These are phyloP conservation scores for Mycena venus DNA, from an alignment of 768 basidiomycete species.

Conservation along the genomic window DNA sequence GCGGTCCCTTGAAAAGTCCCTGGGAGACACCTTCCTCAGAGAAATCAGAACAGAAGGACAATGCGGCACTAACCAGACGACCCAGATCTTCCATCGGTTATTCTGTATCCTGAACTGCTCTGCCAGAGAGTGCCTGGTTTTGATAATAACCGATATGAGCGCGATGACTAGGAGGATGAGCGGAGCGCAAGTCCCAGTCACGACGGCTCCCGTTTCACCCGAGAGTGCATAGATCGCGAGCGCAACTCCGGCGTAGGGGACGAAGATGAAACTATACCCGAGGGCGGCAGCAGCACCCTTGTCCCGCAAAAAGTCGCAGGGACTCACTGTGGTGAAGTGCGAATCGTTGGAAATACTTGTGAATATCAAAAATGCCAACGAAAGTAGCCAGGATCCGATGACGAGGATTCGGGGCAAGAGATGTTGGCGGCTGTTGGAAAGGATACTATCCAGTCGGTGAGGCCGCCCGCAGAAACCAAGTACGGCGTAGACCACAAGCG, in stretches of 20 bases:
- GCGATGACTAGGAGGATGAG: not conserved
- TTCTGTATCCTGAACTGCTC: not conserved
- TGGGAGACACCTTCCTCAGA: not conserved
- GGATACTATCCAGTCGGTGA: slow-evolving; percentile 1
- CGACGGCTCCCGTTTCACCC: not conserved
- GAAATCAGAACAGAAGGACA: not conserved
- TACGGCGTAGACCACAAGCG: not conserved
- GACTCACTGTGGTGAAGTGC: not conserved
- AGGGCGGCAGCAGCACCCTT: not conserved
- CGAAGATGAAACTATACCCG: not conserved
- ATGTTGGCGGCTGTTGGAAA: not conserved
- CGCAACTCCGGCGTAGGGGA: slow-evolving; percentile 6
- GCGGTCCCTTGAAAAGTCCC: not conserved
- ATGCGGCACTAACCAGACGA: not conserved
- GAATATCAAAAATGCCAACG: not conserved
- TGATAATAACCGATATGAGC: not conserved
- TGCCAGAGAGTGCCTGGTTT: not conserved
- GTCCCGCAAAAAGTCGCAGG: not conserved
- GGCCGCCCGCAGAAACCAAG: not conserved
- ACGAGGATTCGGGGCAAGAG: not conserved
- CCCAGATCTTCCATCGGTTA: not conserved
- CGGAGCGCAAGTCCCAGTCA: not conserved
- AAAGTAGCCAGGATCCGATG: not conserved
- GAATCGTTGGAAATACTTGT: not conserved
- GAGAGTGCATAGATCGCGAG: not conserved